Percentiles rank a stretch among this genome's conserved stretches.
Conservation (phyloP, 139 green algal species). For the Coelastrella sp. region DNA sequence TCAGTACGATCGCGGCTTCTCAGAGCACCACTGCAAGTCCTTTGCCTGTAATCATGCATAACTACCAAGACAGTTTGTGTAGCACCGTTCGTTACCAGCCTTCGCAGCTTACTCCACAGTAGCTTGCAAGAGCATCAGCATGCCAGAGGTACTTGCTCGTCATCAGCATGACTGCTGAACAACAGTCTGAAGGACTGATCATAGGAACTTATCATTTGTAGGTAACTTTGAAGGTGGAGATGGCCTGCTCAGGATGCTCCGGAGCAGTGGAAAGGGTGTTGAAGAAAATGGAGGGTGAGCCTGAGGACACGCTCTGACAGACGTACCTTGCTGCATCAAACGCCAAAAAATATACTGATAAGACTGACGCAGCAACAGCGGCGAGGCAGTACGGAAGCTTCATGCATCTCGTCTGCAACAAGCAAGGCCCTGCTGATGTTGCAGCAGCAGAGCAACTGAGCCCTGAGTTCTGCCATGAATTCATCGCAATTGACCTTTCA, state of each 20-base stretch:
- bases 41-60: not conserved
- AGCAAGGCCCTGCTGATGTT: not conserved
- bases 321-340: not conserved
- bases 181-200: not conserved
- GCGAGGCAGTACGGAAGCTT: not conserved
- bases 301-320: not conserved
- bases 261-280: conserved; percentile 70
- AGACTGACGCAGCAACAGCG: not conserved
- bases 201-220: conserved; percentile 17
- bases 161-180: not conserved
- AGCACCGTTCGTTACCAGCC: not conserved
- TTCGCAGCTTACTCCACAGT: not conserved
- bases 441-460: not conserved
- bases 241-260: conserved; percentile 74
- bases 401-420: not conserved
- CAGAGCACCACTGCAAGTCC: not conserved
- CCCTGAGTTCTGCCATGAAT: not conserved
- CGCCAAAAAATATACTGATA: not conserved
- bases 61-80: not conserved
- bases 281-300: conserved; percentile 66
- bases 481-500: too few species aligned
- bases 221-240: conserved; percentile 73
- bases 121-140: not conserved
- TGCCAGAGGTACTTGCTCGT: not conserved
- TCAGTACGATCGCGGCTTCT: not conserved